Percentiles rank a stretch among this genome's conserved stretches.
These are phyloP conservation scores for Cytospora mali DNA, from an alignment of 2,329 filamentous ascomycete species.

Conservation along the genomic window DNA sequence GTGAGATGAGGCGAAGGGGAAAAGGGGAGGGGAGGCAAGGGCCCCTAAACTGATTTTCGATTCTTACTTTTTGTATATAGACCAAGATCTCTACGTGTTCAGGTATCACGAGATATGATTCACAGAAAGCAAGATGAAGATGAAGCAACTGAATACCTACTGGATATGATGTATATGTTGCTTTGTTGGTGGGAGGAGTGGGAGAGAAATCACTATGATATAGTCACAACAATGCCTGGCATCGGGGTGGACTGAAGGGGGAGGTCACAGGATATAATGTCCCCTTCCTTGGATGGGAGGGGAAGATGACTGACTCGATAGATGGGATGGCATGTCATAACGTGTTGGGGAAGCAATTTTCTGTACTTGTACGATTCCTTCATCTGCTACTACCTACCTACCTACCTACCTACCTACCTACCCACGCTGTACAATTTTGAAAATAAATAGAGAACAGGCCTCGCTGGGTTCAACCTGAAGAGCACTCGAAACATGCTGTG, in stretches of 20 bases:
- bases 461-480: not conserved
- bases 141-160: conserved; percentile 20
- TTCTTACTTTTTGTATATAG: conserved; percentile 23
- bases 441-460: not conserved
- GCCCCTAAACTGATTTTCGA: not conserved
- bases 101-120: conserved; percentile 20
- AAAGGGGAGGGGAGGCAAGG: no score
- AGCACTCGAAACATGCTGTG: not conserved
- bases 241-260: not conserved
- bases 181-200: not conserved
- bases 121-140: conserved; percentile 14
- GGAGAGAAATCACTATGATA: not conserved
- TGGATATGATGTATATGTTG: conserved; percentile 21
- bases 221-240: not conserved
- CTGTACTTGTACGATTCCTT: no score
- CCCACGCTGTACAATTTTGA: not conserved
- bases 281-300: not conserved
- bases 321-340: conserved; percentile 1
- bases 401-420: not conserved
- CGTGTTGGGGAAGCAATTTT: not conserved
- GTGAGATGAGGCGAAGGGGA: no score
- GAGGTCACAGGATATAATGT: not conserved
- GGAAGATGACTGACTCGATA: not conserved
- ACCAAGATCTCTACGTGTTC: conserved; percentile 22
- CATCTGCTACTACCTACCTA: not conserved